Evolutionary conservation across 2,329 filamentous ascomycete genomes (phyloP).

Genomic region (Ascochyta viciae-villosae): DNA sequence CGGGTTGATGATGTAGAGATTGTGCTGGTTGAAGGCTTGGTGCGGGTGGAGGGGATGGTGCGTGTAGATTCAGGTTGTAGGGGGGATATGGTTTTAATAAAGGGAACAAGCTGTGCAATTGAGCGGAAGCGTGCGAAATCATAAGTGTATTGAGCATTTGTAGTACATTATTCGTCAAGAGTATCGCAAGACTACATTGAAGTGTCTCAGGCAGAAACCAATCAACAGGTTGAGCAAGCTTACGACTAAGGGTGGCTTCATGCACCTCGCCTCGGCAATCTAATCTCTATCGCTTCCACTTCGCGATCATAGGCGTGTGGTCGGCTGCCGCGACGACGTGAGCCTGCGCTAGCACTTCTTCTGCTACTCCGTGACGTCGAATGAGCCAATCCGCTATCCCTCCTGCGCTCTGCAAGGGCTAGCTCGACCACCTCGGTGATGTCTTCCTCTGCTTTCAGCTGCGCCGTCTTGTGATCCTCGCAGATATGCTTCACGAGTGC

Average conservation of each 20-base stretch:
- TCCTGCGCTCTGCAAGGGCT: constrained; percentile 20
- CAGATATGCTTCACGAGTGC: constrained; percentile 46
- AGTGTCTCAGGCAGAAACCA: neutral
- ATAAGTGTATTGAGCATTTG: neutral
- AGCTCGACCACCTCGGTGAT: constrained; percentile 41
- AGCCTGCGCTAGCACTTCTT: constrained; percentile 38
- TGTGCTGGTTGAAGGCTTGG: constrained; percentile 3
- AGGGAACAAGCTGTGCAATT: neutral
- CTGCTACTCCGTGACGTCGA: constrained; percentile 27
- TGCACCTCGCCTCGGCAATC: constrained; percentile 22
- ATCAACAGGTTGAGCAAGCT: neutral
- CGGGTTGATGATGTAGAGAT: neutral
- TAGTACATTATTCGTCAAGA: neutral
- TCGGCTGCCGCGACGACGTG: constrained; percentile 25
- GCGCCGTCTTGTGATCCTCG: constrained; percentile 39
- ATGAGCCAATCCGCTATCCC: constrained; percentile 37
- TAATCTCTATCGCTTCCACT: constrained; percentile 33
- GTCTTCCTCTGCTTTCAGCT: constrained; percentile 44
- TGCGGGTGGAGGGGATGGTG: neutral
- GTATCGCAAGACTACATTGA: neutral
- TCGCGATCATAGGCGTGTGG: constrained; percentile 31
- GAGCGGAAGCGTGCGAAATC: neutral
- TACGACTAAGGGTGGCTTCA: constrained; percentile 4
- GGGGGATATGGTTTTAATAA: neutral
- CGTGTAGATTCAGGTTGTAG: neutral